Evolutionary conservation across 1,284 basidiomycete species (phyloP).

Genomic region (Cutaneotrichosporon dermatis): DNA sequence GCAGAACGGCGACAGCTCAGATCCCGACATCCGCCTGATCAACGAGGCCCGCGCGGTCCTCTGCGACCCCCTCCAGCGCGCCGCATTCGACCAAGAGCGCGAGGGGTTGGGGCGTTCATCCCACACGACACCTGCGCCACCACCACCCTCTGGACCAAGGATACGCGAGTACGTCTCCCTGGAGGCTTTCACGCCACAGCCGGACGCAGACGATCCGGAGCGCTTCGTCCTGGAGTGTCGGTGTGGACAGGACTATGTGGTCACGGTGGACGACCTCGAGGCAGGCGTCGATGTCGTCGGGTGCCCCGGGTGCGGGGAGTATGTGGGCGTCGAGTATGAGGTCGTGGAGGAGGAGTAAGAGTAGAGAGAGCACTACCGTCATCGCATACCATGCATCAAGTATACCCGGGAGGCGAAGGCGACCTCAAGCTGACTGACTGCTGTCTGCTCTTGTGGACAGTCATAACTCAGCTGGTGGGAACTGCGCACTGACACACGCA

Average conservation of each 20-base stretch:
- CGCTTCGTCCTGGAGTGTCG: slow-evolving; percentile 48
- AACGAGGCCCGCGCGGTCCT: slow-evolving; percentile 47
- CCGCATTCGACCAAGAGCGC: slow-evolving; percentile 16
- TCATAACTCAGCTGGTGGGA: no score
- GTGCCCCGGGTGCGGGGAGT: slow-evolving; percentile 51
- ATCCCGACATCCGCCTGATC: slow-evolving; percentile 32
- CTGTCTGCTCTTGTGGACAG: no score
- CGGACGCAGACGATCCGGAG: slow-evolving; percentile 22
- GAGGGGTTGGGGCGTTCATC: background rate
- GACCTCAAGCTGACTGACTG: no score
- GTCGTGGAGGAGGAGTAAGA: slow-evolving; percentile 34
- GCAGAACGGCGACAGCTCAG: no score
- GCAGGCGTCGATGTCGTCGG: slow-evolving; percentile 48
- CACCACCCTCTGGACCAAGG: slow-evolving; percentile 2
- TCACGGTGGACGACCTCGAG: slow-evolving; percentile 47
- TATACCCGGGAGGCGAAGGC: no score
- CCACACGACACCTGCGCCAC: background rate
- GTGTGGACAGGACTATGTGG: slow-evolving; percentile 43
- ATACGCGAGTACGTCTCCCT: slow-evolving; percentile 37
- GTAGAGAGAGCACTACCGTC: background rate
- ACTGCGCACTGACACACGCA: no score
- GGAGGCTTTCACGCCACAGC: slow-evolving; percentile 36
- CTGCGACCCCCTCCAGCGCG: slow-evolving; percentile 25
- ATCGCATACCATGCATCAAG: no score
- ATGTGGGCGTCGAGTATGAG: slow-evolving; percentile 50